Conservation (phyloP, 805 yeast species). For the Cyberlindnera mycetangii region DNA sequence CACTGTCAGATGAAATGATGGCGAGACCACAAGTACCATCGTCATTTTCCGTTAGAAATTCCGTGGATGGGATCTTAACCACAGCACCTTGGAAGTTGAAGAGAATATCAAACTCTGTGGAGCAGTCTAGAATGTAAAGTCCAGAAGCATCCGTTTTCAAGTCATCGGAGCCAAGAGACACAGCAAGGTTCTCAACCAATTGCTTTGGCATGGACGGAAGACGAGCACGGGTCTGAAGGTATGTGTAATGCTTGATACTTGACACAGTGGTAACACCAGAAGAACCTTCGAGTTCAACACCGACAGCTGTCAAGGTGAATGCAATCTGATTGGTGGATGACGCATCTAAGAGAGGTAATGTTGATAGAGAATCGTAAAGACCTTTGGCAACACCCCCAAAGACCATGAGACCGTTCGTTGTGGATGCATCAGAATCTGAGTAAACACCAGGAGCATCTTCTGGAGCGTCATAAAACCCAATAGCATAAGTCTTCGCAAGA, state of each 20-base stretch:
- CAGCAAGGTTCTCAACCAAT: conserved; percentile 9
- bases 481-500: conserved; percentile 2
- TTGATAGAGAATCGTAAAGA: conserved; percentile 8
- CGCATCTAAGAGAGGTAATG: conserved; percentile 11
- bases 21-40: conserved; percentile 17
- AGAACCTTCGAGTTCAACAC: not conserved
- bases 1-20: conserved; percentile 9
- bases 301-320: conserved; percentile 15
- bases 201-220: conserved; percentile 13
- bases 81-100: conserved; percentile 17
- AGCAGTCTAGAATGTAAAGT: conserved; percentile 13
- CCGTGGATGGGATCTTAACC: conserved; percentile 9
- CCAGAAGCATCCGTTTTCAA: conserved; percentile 8
- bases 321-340: conserved; percentile 3
- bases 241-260: conserved; percentile 7
- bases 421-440: conserved; percentile 2
- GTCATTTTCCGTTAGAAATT: conserved; percentile 10
- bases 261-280: conserved; percentile 10
- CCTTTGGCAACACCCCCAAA: conserved; percentile 16
- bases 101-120: conserved; percentile 1
- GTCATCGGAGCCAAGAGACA: conserved; percentile 5
- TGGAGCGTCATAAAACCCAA: conserved; percentile 14
- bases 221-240: conserved; percentile 7
- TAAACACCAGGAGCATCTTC: conserved; percentile 14
- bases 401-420: conserved; percentile 7